These are phyloP conservation scores for Cercospora sp. DNA, from an alignment of 2,329 filamentous ascomycete species.

Conservation along the genomic window DNA sequence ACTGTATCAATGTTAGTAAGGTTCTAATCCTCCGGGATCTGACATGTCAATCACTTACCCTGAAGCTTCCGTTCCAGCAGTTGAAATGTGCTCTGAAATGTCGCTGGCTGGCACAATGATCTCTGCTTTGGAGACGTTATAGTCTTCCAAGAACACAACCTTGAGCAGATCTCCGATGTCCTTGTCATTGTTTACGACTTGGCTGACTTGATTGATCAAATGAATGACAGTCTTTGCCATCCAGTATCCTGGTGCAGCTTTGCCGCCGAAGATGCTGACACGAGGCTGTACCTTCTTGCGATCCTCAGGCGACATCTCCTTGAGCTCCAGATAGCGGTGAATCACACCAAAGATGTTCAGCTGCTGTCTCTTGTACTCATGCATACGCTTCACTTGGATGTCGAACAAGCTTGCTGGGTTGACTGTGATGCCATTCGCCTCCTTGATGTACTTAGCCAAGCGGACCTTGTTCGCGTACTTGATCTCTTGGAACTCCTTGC, in stretches of 20 bases:
- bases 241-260: conserved; percentile 98
- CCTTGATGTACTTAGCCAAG: conserved; percentile 87
- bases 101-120: conserved; percentile 94
- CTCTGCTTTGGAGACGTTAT: conserved; percentile 99
- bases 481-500: conserved; percentile 93
- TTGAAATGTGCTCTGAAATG: conserved; percentile 97
- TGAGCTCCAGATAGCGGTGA: conserved; percentile 86
- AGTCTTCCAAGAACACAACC: conserved; percentile 95
- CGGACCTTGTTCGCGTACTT: conserved; percentile 95
- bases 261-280: conserved; percentile 95
- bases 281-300: conserved; percentile 83
- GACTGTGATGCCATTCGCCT: conserved; percentile 74
- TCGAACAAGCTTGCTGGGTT: conserved; percentile 90
- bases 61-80: conserved; percentile 83
- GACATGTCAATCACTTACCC: conserved; percentile 42
- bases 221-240: conserved; percentile 98
- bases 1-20: conserved; percentile 41
- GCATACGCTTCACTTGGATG: conserved; percentile 97
- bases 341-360: conserved; percentile 99
- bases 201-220: conserved; percentile 86
- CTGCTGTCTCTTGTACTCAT: conserved; percentile 94
- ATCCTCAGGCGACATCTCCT: conserved; percentile 78
- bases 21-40: not conserved
- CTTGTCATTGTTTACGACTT: conserved; percentile 86
- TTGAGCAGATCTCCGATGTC: conserved; percentile 94